Base-by-base conservation (phyloP, 805 yeast genomes). In the Candida ortonii region DNA sequence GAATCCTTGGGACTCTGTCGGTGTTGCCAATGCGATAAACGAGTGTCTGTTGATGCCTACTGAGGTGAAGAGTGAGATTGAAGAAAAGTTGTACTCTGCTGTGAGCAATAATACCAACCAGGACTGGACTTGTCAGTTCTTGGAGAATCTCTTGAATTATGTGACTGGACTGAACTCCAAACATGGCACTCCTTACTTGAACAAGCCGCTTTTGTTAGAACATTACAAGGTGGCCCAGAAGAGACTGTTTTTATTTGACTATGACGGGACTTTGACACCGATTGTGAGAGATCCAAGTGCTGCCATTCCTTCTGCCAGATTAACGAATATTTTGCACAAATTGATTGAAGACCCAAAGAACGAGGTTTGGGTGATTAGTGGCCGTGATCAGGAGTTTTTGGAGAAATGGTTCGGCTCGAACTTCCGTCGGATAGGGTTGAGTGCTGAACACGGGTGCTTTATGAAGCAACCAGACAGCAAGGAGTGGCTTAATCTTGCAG, bases 361-460 rank as follows among this genome's bases (percentile, higher is more conserved):
- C 62, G 81, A 79, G 55, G 80, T 93, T 26, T 93, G 98, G 98
- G 77, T 93, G 45, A 90, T 93, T 41, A 82, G 94, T 25, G 99
- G 99, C 2, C 76, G 99, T 49, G 99, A 93, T 59, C 95, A 85
- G 63, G 75, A 69, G 32, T 93, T 93, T 53, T 70, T 93, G 50
- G 94, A 84, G 43, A 77, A 79, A 61, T 88, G 96, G 93, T 65
- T 89, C 43, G 97, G 97, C 6, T 52, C 71, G 3, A 71, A 71
- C 43, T 67, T 73, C 37, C 68, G 71, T 13, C 61, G 69, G 26
- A 64, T 93, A 21, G 96, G 97, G 1, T 68, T 93, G 34, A 81
- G 94, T 39, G 97, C 98, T 0, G 99, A 93, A 56, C 99, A 93
- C 59, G 99, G 99, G 6, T 90, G 97, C 53, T 93, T 93, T 53